A percentile compares a stretch with the other conserved stretches of the same genome.
phyloP scores from a whole-genome alignment of 1,284 basidiomycete genomes.

The Naganishia sp. region DNA sequence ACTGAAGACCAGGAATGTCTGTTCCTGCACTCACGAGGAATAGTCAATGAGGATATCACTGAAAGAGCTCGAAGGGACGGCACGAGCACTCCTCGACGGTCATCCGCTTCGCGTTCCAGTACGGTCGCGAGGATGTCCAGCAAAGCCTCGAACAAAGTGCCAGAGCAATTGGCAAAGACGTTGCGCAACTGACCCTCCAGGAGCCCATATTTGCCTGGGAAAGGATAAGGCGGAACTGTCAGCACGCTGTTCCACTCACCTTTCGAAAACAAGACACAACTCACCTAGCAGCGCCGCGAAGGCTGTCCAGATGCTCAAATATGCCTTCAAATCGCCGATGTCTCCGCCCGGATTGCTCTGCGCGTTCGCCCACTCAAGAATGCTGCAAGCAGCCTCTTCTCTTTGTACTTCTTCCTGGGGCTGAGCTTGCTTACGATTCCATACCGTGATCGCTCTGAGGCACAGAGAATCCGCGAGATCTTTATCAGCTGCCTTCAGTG shows the following conservation, averaged over 20 bases:
- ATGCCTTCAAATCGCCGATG: slow-evolving; percentile 13
- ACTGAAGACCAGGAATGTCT: background rate
- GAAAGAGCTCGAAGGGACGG: slow-evolving; percentile 8
- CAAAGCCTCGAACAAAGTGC: slow-evolving; percentile 5
- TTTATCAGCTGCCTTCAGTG: background rate
- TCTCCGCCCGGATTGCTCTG: slow-evolving; percentile 14
- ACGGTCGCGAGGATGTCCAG: background rate
- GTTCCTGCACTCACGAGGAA: slow-evolving; percentile 9
- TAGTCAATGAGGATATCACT: slow-evolving; percentile 8
- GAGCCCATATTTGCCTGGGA: background rate
- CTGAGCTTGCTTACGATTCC: background rate
- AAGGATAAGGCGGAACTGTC: background rate
- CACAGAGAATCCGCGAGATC: slow-evolving; percentile 3
- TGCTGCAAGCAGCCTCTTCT: background rate
- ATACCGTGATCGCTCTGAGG: background rate
- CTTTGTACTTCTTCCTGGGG: too few relatives aligned
- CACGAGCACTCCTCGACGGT: background rate
- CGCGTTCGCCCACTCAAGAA: background rate
- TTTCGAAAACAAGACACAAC: background rate
- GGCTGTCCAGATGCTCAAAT: slow-evolving; percentile 7
- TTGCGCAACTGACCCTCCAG: slow-evolving; percentile 10
- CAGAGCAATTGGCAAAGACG: slow-evolving; percentile 4
- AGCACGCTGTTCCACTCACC: background rate
- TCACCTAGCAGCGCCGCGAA: slow-evolving; percentile 14
- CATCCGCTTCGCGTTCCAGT: slow-evolving; percentile 13